Conservation (phyloP, 495 filamentous ascomycete species). For the Evernia prunastri region DNA sequence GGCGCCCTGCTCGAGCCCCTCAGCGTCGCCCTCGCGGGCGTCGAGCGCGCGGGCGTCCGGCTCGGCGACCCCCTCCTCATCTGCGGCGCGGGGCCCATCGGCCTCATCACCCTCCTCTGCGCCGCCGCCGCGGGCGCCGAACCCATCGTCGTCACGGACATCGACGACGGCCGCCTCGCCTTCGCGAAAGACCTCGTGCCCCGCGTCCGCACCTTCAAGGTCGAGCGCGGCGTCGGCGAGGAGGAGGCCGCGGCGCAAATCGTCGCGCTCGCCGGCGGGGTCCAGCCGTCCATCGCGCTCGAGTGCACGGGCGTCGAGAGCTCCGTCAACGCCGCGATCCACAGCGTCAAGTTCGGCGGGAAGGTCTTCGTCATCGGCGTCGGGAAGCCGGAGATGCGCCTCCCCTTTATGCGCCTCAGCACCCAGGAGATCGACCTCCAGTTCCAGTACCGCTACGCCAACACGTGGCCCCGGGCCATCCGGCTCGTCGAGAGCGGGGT, state of each 20-base stretch:
- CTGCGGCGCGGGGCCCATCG: conserved; percentile 81
- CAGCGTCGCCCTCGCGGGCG: conserved; percentile 75
- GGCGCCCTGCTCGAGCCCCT: conserved; percentile 84
- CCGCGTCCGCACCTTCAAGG: conserved; percentile 59
- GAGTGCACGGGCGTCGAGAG: conserved; percentile 78
- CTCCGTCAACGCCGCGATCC: conserved; percentile 66
- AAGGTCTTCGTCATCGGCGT: conserved; percentile 82
- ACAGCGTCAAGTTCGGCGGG: conserved; percentile 64
- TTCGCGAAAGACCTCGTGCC: conserved; percentile 59
- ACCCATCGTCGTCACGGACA: conserved; percentile 69
- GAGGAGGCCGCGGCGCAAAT: conserved; percentile 56
- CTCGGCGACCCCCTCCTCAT: conserved; percentile 72
- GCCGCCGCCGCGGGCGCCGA: conserved; percentile 70
- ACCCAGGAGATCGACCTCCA: conserved; percentile 75
- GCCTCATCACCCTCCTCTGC: conserved; percentile 70
- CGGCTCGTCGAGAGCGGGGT: conserved; percentile 56
- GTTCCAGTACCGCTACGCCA: conserved; percentile 77
- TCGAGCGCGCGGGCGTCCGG: conserved; percentile 56
- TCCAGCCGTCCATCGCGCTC: conserved; percentile 69
- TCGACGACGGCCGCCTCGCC: conserved; percentile 59
- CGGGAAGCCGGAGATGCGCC: conserved; percentile 67
- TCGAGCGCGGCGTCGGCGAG: conserved; percentile 45
- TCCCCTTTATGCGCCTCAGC: conserved; percentile 76
- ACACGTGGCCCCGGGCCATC: conserved; percentile 75
- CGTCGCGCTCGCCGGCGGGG: conserved; percentile 40